Evolutionary conservation across 2,329 filamentous ascomycete species (phyloP), one percentile per base, ranked within the genome.

Genomic region (Fusarium metavorans): DNA sequence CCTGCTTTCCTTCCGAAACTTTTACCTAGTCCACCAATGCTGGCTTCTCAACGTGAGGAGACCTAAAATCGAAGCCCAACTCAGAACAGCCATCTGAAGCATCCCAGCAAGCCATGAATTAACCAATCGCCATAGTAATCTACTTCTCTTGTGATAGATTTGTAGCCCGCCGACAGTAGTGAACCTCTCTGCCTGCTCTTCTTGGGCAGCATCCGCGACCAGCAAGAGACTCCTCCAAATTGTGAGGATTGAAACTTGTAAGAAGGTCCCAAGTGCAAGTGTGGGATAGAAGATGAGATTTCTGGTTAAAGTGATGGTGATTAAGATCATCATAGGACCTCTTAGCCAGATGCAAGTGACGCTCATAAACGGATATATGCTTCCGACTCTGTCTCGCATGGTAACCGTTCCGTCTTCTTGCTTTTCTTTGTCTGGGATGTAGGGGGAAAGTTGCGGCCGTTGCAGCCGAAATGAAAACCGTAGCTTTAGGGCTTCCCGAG

Each of bases 231-330:
- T 61, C 58, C 58, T 61, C 58, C 58, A 61, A 35, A 61, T 27
- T 50, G 58, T 61, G 39, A 61, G 39, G 18, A 61, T 61, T 61
- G 58, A 61, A 61, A 61, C 34, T 61, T 61, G n/a, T 34, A 61
- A 27, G 6, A 61, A 48, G 18, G n/a, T 50, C 58, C 58, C 35
- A 50, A 61, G 58, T 41, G 58, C 58, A 61, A 48, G 32, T 48
- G 6, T 61, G 58, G 58, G 58, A 61, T 61, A 61, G 58, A 50
- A 14, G 41, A 61, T 61, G 8, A 61, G 32, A 10, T 61, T 61
- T 48, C 58, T 32, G 58, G 41, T 50, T 27, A 61, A 50, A 50
- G 27, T 61, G 41, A 61, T 3, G 18, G 9, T 34, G 58, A 61
- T 41, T 30, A 61, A 50, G 27, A 61, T 50, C 58, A 61, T 61